Base-by-base conservation (phyloP, 257 asterid genomes). In the Lithospermum erythrorhizon region DNA sequence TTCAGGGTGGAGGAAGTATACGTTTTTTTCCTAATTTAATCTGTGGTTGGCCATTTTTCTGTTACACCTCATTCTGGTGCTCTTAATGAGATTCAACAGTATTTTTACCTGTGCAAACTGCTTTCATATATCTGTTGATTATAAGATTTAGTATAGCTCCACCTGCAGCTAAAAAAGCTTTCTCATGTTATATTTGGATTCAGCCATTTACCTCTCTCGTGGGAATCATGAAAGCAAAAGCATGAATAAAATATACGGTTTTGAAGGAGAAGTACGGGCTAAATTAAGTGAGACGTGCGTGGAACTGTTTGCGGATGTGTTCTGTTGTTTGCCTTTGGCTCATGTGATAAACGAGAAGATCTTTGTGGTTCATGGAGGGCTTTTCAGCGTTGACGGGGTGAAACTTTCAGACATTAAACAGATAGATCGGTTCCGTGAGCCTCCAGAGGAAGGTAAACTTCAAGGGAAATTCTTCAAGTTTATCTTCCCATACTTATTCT, bases 151-250 rank as follows among this genome's bases (percentile, higher is more conserved):
- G 32, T 9, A 35, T 35, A 9, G 47, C 47, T 19, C 15, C 53
- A 25, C 56, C 17, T 6, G 22, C 57, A 27, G 49, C 65, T 75
- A 41, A 57, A 58, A n/a, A 49, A 61, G 59, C 47, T 67, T 69
- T 66, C 76, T 52, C 61, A 59, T 48, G 53, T 19, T 47, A 14
- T 15, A 19, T 65, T 35, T 71, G 63, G 61, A 61, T 75, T 81
- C 97, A 93, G 99, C 95, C 58, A 83, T 93, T 63, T 78, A 85
- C 74, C 97, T 93, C 58, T 54, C 99, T 49, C 87, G 99, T 47
- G 99, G 97, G 65, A 93, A 93, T 78, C 99, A 89, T 70, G 99
- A 93, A 74, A 93, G 97, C 87, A 93, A 87, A 86, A 83, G 95
- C 82, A 93, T 93, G 99, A 93, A 93, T 75, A 93, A 87, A 76